Evolutionary conservation across 2,329 filamentous ascomycete genomes (phyloP), one percentile per base, ranked within the genome.

Genomic region (Mycosphaerella sp.): DNA sequence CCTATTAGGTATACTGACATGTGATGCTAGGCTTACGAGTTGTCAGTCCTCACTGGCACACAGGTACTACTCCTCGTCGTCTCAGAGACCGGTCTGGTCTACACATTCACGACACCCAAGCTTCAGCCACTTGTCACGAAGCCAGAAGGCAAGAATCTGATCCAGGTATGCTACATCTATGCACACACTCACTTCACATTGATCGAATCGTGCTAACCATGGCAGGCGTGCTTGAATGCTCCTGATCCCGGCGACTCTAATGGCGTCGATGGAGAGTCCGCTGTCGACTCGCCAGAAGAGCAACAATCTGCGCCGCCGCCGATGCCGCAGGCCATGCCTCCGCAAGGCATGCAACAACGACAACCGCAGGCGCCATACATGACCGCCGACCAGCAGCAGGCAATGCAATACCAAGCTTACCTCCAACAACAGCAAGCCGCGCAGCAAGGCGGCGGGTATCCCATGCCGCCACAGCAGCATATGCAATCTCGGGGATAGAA

Each of bases 51-150:
- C 67, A 98, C 93, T 39, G 93, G 93, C 68, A 98, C 93, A 55
- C 93, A 98, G 79, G 93, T 98, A 47, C 81, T 98, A 32, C 82
- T 98, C 39, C 84, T 98, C 51, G 92, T 97, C 66, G 92, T 97
- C 60, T 97, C 92, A 43, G 92, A 97, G 78, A 97, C 92, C 23
- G 92, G 92, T 62, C 83, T 97, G 34, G 92, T 97, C 67, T 97
- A 97, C 75, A 97, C 92, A 56, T 97, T 97, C 73, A 97, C 92
- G 59, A 98, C 93, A 12, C 93, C 93, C 17, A 98, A 98, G 79
- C 84, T 98, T 53, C 93, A 97, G 76, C 93, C 93, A 59, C 83
- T 98, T 51, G 93, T 97, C 64, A 98, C 93, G 60, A 97, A 97
- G 78, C 87, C 93, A 14, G 93, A 97, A 76, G 93, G 93, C 76